Evolutionary conservation across 768 basidiomycete species (phyloP).

Genomic region (Kwoniella shandongensis): DNA sequence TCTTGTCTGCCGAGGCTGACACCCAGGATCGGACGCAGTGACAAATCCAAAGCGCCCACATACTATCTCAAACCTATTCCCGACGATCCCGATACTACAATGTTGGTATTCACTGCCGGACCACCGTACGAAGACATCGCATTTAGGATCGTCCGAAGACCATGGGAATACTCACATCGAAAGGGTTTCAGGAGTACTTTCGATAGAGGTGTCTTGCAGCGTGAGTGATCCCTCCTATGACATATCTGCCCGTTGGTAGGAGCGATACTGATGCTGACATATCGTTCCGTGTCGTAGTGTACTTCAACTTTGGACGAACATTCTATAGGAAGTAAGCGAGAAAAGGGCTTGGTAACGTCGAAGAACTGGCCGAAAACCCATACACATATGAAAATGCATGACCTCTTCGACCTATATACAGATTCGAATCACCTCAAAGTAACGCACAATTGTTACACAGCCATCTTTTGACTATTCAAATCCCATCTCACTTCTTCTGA

Average conservation of each 20-base stretch:
- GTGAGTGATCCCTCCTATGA: slow-evolving; percentile 38
- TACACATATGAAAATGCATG: too few species aligned
- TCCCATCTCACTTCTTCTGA: too few species aligned
- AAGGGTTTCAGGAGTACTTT: slow-evolving; percentile 97
- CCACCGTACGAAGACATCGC: slow-evolving; percentile 99
- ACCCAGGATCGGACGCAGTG: too few species aligned
- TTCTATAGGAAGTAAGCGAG: slow-evolving; percentile 42
- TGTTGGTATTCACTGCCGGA: slow-evolving; percentile 90
- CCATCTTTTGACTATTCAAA: too few species aligned
- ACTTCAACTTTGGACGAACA: slow-evolving; percentile 43
- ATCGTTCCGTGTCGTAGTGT: slow-evolving; percentile 36
- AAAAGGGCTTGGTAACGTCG: too few species aligned
- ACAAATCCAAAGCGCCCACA: slow-evolving; percentile 93
- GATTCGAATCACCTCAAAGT: too few species aligned
- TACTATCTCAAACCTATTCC: slow-evolving; percentile 93
- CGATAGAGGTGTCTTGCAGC: slow-evolving; percentile 90
- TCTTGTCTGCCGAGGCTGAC: too few species aligned
- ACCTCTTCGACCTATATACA: too few species aligned
- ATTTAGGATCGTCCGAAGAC: slow-evolving; percentile 93
- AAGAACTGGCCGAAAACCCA: too few species aligned
- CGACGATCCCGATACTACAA: slow-evolving; percentile 91
- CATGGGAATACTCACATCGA: slow-evolving; percentile 93
- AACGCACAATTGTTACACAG: too few species aligned
- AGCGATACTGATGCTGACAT: too few species aligned
- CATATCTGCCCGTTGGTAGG: neutral